Evolutionary conservation across 2,329 filamentous ascomycete species (phyloP).

Genomic region (Fusarium sp.): DNA sequence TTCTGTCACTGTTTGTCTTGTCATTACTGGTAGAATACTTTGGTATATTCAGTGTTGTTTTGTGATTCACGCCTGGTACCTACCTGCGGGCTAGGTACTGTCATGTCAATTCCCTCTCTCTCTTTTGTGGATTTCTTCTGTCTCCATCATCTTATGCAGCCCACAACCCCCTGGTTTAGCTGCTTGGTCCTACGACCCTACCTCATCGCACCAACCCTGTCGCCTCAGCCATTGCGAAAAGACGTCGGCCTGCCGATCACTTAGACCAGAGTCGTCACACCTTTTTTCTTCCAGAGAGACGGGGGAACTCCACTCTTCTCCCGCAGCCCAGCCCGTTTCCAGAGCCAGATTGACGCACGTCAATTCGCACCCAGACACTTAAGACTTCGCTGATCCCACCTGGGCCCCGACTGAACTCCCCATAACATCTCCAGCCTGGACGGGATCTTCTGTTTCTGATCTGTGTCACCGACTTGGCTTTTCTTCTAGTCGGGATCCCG

Average conservation of each 20-base stretch:
- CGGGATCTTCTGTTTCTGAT: constrained; percentile 54
- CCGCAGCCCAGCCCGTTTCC: constrained; percentile 54
- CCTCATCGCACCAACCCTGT: constrained; percentile 58
- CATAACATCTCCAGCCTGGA: constrained; percentile 49
- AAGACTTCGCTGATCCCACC: constrained; percentile 70
- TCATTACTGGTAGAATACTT: constrained; percentile 10
- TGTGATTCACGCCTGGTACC: no score
- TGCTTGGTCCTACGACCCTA: constrained; percentile 54
- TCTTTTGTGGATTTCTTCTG: constrained; percentile 40
- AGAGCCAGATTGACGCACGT: constrained; percentile 55
- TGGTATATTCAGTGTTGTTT: no score
- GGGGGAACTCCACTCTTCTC: constrained; percentile 53
- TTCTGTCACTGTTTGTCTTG: constrained; percentile 10
- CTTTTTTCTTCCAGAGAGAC: constrained; percentile 49
- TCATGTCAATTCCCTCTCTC: constrained; percentile 35
- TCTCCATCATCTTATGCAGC: constrained; percentile 50
- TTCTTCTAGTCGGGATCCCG: constrained; percentile 58
- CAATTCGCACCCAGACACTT: constrained; percentile 61
- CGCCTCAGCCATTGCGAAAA: constrained; percentile 59
- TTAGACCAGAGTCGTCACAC: constrained; percentile 64
- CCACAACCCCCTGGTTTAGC: constrained; percentile 49
- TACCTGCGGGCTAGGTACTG: constrained; percentile 5
- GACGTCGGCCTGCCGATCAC: constrained; percentile 67
- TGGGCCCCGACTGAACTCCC: constrained; percentile 49
- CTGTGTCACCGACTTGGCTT: constrained; percentile 59